Evolutionary conservation across 2,329 filamentous ascomycete species (phyloP).

Genomic region (Claviceps monticola): DNA sequence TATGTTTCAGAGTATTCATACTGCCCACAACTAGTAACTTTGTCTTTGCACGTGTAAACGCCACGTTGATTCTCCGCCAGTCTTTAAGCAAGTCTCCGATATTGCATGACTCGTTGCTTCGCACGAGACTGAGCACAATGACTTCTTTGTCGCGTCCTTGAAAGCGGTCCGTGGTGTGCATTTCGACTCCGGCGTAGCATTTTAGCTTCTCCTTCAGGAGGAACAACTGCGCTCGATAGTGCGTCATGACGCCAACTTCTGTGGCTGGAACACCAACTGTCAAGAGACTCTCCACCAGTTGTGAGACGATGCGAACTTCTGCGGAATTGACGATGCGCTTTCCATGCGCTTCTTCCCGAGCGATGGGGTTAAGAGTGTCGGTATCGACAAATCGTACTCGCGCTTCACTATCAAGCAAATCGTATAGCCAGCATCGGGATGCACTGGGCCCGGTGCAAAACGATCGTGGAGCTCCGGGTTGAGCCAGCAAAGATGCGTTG

Average conservation of each 20-base stretch:
- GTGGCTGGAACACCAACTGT: constrained; percentile 57
- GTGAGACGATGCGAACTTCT: constrained; percentile 65
- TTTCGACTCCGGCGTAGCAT: constrained; percentile 54
- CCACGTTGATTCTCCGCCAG: constrained; percentile 89
- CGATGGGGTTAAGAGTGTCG: constrained; percentile 50
- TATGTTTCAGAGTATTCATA: constrained; percentile 60
- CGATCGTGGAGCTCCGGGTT: constrained; percentile 26
- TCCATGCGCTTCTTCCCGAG: constrained; percentile 62
- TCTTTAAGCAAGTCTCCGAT: constrained; percentile 90
- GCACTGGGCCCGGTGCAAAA: constrained; percentile 41
- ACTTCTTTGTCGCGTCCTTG: constrained; percentile 94
- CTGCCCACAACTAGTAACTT: constrained; percentile 86
- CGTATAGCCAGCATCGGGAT: constrained; percentile 59
- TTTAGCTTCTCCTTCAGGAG: constrained; percentile 63
- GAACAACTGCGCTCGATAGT: constrained; percentile 86
- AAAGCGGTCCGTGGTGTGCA: constrained; percentile 94
- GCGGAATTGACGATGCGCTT: constrained; percentile 76
- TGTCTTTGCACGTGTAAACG: constrained; percentile 81
- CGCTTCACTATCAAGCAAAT: constrained; percentile 52
- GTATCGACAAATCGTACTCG: constrained; percentile 87
- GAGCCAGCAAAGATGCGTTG: constrained; percentile 31
- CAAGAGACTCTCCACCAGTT: constrained; percentile 70
- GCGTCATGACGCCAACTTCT: constrained; percentile 89
- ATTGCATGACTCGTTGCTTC: constrained; percentile 65
- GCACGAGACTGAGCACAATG: constrained; percentile 73